A percentile compares a stretch with the other conserved stretches of the same genome.
These are phyloP conservation scores for Yamadazyma diospyri DNA, from an alignment of 1,139 yeast genomes.

Conservation along the genomic window DNA sequence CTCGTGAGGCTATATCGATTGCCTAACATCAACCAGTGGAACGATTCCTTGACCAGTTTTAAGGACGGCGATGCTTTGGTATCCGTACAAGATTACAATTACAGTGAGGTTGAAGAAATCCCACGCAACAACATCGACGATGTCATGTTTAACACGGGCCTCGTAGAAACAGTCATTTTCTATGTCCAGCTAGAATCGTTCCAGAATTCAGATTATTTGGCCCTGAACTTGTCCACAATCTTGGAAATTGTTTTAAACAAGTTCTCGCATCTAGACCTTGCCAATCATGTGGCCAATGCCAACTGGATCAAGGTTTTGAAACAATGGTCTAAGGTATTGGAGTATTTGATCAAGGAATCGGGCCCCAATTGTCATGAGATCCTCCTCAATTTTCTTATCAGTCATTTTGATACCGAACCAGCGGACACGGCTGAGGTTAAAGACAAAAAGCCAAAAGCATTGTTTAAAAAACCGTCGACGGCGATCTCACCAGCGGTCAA, in stretches of 20 bases:
- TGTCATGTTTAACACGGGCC: slow-evolving; percentile 28
- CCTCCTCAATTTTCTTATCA: slow-evolving; percentile 28
- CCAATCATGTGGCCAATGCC: slow-evolving; percentile 31
- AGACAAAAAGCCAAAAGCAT: slow-evolving; percentile 10
- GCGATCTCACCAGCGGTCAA: slow-evolving; percentile 9
- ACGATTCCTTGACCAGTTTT: slow-evolving; percentile 16
- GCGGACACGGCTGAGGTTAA: slow-evolving; percentile 8
- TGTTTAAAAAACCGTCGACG: slow-evolving; percentile 7
- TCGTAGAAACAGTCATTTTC: slow-evolving; percentile 32
- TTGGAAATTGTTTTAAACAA: slow-evolving; percentile 31
- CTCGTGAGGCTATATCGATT: slow-evolving; percentile 27
- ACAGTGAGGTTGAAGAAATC: slow-evolving; percentile 12
- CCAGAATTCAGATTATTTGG: slow-evolving; percentile 37
- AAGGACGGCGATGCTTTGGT: slow-evolving; percentile 9
- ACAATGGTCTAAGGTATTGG: slow-evolving; percentile 31
- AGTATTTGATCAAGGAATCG: slow-evolving; percentile 34
- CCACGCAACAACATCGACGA: slow-evolving; percentile 16
- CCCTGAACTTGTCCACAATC: slow-evolving; percentile 25
- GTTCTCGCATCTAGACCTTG: slow-evolving; percentile 19
- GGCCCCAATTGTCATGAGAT: slow-evolving; percentile 41
- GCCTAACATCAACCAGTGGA: slow-evolving; percentile 28
- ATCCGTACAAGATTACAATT: slow-evolving; percentile 6
- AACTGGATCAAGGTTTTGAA: slow-evolving; percentile 30
- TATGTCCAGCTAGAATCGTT: slow-evolving; percentile 43
- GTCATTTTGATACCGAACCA: slow-evolving; percentile 23